Evolutionary conservation across 208 protist genomes (phyloP), one percentile per base, ranked within the genome.

Genomic region (Leishmania amazonensis): DNA sequence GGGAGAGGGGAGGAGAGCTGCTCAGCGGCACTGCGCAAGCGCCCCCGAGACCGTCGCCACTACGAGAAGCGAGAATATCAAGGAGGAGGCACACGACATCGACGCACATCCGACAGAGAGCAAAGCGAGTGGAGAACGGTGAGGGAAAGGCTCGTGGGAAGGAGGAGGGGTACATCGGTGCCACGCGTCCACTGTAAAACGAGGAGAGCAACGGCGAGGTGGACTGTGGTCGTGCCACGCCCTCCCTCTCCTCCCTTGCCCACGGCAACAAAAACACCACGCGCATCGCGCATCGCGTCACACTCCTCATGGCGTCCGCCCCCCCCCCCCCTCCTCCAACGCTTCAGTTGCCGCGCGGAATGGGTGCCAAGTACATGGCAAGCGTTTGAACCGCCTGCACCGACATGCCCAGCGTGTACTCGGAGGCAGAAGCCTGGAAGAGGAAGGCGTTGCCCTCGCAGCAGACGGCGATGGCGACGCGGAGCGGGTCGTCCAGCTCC

Each of bases 381-480:
- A 94, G 77, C 5, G 87, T 79, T 71, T 83, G 85, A 78, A 95
- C 85, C 19, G 85, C 89, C 64, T 93, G 83, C 60, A 88, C 79
- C 21, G 88, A 87, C 4, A 79, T 70, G 11, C 54, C 83, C 67
- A 93, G 40, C 13, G 83, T 80, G 81, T 89, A 89, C 38, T 71
- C 80, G 19, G 79, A 89, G 64, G 84, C 81, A 17, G 85, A 58
- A 2, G 90, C 83, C 64, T 92, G 84, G 76, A 95, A 94, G 7
- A 96, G 74, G 81, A 96, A 93, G 45, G 86, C 91, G 68, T 91
- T 91, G 9, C 87, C 87, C 72, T 94, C 90, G 51, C 76, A 83
- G 75, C 84, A 91, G 47, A 96, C 81, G 74, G 84, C 87, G 75
- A 96, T 73, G 15, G 85, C 91, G 81, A 96, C 93, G 31, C 89